phyloP scores from a whole-genome alignment of 129 eudicot genomes.

The Centella asiatica region DNA sequence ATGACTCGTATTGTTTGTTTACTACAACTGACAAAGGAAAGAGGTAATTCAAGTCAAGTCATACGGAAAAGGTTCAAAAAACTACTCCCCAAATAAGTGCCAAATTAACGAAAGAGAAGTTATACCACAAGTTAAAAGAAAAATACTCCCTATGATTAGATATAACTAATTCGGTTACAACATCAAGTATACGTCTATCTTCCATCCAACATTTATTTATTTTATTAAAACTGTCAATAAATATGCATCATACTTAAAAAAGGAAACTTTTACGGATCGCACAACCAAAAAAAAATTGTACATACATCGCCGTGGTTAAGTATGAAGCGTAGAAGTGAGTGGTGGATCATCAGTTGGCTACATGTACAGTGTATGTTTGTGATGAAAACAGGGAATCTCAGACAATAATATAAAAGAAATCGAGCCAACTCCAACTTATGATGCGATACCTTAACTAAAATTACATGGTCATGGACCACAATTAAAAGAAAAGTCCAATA shows the following conservation, averaged over 20 bases:
- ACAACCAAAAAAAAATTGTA: too few relatives aligned
- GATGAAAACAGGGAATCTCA: not conserved
- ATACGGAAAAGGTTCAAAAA: not conserved
- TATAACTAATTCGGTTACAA: not conserved
- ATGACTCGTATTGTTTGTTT: not conserved
- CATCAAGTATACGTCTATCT: not conserved
- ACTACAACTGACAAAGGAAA: not conserved
- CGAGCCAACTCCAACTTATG: not conserved
- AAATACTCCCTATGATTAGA: too few relatives aligned
- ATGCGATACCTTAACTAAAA: too few relatives aligned
- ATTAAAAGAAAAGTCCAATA: not conserved
- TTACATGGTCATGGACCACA: not conserved
- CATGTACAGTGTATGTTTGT: not conserved
- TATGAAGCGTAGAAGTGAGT: not conserved
- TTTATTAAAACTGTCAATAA: too few relatives aligned
- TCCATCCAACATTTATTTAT: too few relatives aligned
- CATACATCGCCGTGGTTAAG: too few relatives aligned
- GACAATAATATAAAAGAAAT: not conserved
- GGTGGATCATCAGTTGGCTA: not conserved
- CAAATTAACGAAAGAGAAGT: too few relatives aligned
- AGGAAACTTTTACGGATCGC: too few relatives aligned
- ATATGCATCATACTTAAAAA: too few relatives aligned
- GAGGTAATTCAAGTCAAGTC: not conserved
- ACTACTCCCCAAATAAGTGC: not conserved
- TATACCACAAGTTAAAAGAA: too few relatives aligned